Percentiles rank a stretch among this genome's conserved stretches.
Conservation (phyloP, 108 stramenopile genomes). For the Pelagomonas calceolata region DNA sequence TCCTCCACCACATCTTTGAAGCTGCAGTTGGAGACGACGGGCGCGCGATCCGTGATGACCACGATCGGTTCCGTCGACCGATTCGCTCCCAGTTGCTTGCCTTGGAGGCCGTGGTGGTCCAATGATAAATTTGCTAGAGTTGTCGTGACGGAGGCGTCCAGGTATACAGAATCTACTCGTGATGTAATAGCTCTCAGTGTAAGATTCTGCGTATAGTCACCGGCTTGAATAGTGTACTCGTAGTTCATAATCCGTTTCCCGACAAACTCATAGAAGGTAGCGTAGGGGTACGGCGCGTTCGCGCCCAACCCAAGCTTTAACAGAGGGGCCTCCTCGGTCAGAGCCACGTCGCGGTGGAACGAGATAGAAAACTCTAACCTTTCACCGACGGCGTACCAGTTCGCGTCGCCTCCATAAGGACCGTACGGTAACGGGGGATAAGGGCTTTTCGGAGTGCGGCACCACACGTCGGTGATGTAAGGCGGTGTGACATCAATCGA, state of each 20-base stretch:
- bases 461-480: neutral
- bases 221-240: slow-evolving; percentile 5
- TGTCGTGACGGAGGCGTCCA: neutral
- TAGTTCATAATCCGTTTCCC: neutral
- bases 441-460: neutral
- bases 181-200: neutral
- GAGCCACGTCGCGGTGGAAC: neutral
- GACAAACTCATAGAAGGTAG: neutral
- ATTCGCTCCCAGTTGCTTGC: neutral
- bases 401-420: neutral
- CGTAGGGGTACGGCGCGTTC: neutral
- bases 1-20: slow-evolving; percentile 8
- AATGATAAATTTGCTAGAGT: slow-evolving; percentile 2
- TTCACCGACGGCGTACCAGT: neutral
- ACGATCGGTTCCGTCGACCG: neutral
- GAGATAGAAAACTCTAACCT: neutral
- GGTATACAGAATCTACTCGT: neutral
- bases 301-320: slow-evolving; percentile 1
- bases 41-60: slow-evolving; percentile 2
- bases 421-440: neutral
- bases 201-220: neutral
- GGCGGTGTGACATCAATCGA: neutral
- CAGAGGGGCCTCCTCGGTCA: neutral
- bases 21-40: neutral
- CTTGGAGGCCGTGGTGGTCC: neutral